A percentile compares a stretch with the other conserved stretches of the same genome.
phyloP scores from a whole-genome alignment of 2,329 filamentous ascomycete genomes.

The Bipolaris cookei region DNA sequence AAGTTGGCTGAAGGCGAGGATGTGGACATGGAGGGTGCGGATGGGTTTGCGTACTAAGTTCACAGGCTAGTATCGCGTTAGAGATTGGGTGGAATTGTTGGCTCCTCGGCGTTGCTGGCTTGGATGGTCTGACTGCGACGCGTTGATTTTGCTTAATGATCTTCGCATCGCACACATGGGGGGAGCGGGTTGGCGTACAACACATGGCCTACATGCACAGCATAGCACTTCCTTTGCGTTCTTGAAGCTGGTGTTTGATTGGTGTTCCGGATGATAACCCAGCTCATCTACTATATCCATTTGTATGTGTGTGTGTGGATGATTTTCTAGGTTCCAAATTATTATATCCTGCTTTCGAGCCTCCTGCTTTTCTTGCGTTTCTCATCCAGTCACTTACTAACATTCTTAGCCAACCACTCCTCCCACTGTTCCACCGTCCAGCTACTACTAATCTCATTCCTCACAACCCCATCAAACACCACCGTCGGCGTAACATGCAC shows the following conservation, averaged over 20 bases:
- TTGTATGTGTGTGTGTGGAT: background rate
- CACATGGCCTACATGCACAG: constrained; percentile 10
- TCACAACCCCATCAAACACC: constrained; percentile 84
- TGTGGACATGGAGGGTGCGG: constrained; percentile 43
- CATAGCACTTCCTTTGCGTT: constrained; percentile 4
- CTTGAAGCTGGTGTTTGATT: constrained; percentile 2
- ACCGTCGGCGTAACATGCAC: constrained; percentile 93
- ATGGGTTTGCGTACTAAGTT: constrained; percentile 15
- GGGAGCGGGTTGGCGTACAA: constrained; percentile 2
- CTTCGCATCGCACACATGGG: constrained; percentile 5
- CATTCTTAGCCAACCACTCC: constrained; percentile 76
- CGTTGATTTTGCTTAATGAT: constrained; percentile 5
- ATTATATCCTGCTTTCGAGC: constrained; percentile 3
- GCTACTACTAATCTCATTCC: constrained; percentile 76
- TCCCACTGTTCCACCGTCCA: constrained; percentile 85
- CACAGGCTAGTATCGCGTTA: background rate
- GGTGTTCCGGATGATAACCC: constrained; percentile 12
- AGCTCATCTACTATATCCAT: constrained; percentile 12
- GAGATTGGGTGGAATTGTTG: constrained; percentile 4
- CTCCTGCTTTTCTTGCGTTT: background rate
- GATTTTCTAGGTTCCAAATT: background rate
- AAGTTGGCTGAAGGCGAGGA: constrained; percentile 32
- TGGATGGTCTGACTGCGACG: constrained; percentile 8
- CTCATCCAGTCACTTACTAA: constrained; percentile 53
- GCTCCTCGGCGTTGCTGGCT: constrained; percentile 7